Evolutionary conservation across 768 basidiomycete genomes (phyloP).

Genomic region (Rhodosporidiobolus odoratus): DNA sequence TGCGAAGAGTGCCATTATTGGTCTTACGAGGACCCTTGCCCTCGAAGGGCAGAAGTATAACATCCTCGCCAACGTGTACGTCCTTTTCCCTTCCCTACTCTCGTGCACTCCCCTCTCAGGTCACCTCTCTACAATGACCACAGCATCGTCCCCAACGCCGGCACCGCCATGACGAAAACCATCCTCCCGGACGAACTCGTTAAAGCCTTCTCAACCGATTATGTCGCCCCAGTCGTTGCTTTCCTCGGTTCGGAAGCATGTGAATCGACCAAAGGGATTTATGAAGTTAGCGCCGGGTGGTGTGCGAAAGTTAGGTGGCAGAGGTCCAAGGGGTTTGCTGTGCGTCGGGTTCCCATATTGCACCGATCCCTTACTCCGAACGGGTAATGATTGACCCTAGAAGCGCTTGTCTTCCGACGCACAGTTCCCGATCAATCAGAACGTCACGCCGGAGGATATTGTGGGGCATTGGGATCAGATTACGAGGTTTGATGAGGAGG

Average conservation of each 20-base stretch:
- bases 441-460: slow-evolving; percentile 74
- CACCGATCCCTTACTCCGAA: not conserved
- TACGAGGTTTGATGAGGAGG: slow-evolving; percentile 76
- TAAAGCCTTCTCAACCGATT: slow-evolving; percentile 64
- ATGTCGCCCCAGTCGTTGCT: slow-evolving; percentile 84
- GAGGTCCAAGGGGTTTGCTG: slow-evolving; percentile 70
- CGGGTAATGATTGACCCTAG: not conserved
- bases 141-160: slow-evolving; percentile 41
- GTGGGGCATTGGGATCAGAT: slow-evolving; percentile 72
- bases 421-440: slow-evolving; percentile 71
- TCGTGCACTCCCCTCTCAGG: slow-evolving; percentile 47
- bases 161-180: slow-evolving; percentile 13
- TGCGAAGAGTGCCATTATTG: slow-evolving; percentile 86
- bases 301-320: slow-evolving; percentile 90
- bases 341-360: slow-evolving; percentile 8
- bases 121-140: slow-evolving; percentile 43
- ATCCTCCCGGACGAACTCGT: slow-evolving; percentile 45
- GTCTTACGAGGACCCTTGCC: slow-evolving; percentile 79
- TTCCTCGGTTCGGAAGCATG: slow-evolving; percentile 77
- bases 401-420: not conserved
- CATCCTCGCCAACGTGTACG: slow-evolving; percentile 66
- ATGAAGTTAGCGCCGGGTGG: slow-evolving; percentile 88
- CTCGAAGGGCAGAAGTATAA: slow-evolving; percentile 88
- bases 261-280: slow-evolving; percentile 66
- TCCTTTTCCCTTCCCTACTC: not conserved